Conservation (phyloP, 345 rosid species). For the Eucalyptus sp. region DNA sequence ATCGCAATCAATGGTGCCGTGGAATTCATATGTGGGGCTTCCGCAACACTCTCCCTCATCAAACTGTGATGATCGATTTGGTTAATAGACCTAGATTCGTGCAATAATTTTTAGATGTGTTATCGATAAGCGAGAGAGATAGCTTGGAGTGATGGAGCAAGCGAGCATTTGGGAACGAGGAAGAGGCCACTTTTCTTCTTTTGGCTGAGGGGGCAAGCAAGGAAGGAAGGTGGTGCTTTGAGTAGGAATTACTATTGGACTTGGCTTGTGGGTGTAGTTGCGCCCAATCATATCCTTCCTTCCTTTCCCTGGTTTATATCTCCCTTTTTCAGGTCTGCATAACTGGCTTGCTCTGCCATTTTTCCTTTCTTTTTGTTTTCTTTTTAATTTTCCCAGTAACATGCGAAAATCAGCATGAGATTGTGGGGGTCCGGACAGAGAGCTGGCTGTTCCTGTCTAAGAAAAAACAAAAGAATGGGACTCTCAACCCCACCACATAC, state of each 20-base stretch:
- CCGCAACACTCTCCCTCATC: neutral
- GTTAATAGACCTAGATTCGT: neutral
- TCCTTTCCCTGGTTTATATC: neutral
- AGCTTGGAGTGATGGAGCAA: neutral
- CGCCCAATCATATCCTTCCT: neutral
- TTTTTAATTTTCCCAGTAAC: neutral
- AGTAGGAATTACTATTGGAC: neutral
- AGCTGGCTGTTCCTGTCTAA: neutral
- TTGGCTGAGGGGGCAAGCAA: neutral
- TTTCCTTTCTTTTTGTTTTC: neutral
- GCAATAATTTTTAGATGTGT: neutral
- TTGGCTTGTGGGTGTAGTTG: neutral
- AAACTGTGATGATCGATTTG: neutral
- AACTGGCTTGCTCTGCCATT: neutral
- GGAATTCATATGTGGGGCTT: neutral
- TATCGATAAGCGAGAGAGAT: neutral
- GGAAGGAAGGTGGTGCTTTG: neutral
- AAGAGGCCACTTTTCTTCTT: neutral
- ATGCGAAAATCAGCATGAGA: neutral
- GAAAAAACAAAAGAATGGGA: neutral
- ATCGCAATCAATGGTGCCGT: neutral
- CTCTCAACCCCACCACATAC: neutral
- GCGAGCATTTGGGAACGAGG: neutral
- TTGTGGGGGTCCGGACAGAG: neutral
- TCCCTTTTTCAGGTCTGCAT: neutral